Evolutionary conservation across 2,329 filamentous ascomycete species (phyloP).

Genomic region (Albophoma yamanashiensis): DNA sequence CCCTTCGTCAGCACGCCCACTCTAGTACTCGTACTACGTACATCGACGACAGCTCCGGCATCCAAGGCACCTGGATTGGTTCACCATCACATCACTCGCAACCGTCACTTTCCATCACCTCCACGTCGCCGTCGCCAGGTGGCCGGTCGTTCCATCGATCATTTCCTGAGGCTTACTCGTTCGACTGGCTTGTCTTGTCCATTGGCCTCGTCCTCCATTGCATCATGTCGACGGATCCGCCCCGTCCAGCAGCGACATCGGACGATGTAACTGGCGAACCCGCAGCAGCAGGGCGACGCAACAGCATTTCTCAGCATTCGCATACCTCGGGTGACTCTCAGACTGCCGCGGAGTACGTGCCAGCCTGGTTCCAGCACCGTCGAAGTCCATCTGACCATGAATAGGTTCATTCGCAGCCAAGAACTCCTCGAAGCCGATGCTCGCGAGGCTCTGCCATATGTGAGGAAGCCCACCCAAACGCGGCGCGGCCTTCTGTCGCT

Average conservation of each 20-base stretch:
- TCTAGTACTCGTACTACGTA: too few relatives aligned
- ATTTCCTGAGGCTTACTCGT: background rate
- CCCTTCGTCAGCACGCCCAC: background rate
- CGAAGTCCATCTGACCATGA: background rate
- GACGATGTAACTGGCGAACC: constrained; percentile 11
- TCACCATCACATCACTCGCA: background rate
- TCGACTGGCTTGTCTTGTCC: background rate
- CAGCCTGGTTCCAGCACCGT: background rate
- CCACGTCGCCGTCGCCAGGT: background rate
- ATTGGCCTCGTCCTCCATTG: background rate
- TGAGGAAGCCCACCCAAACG: constrained; percentile 28
- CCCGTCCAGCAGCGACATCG: constrained; percentile 15
- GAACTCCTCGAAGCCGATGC: constrained; percentile 89
- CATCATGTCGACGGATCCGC: constrained; percentile 25
- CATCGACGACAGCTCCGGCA: background rate
- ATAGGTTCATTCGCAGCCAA: constrained; percentile 78
- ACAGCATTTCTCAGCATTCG: constrained; percentile 49
- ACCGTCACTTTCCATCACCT: background rate
- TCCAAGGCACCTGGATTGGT: background rate
- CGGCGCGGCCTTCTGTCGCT: background rate
- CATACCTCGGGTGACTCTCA: constrained; percentile 52
- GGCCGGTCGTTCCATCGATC: background rate
- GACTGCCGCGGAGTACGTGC: constrained; percentile 58
- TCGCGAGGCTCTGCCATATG: constrained; percentile 87
- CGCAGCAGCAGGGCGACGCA: constrained; percentile 29